Conservation (phyloP, 192 early-diverging fungal species). For the Coemansia sp. region DNA sequence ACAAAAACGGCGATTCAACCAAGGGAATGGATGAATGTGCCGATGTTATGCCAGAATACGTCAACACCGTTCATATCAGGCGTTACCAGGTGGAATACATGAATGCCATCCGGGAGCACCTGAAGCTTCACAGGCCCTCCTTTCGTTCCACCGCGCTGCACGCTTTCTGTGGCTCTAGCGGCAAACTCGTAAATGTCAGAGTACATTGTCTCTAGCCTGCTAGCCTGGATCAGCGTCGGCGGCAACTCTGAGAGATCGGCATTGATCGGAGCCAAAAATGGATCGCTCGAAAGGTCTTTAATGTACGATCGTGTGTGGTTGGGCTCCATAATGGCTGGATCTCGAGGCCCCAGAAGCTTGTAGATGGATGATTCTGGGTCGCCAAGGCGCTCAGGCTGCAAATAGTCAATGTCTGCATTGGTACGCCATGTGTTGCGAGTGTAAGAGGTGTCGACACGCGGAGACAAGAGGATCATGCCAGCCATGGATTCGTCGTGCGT, state of each 20-base stretch:
- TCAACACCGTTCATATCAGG: neutral
- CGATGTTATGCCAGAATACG: slow-evolving; percentile 17
- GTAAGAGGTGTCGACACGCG: slow-evolving; percentile 41
- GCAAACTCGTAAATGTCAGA: slow-evolving; percentile 52
- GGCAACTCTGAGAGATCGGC: slow-evolving; percentile 25
- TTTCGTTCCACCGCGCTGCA: neutral
- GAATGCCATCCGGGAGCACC: slow-evolving; percentile 30
- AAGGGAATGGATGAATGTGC: slow-evolving; percentile 18
- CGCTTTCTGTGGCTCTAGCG: neutral
- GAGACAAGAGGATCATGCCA: slow-evolving; percentile 27
- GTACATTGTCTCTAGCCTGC: slow-evolving; percentile 35
- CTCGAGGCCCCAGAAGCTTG: slow-evolving; percentile 13
- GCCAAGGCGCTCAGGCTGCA: slow-evolving; percentile 2
- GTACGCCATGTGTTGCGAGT: slow-evolving; percentile 17
- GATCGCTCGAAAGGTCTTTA: slow-evolving; percentile 15
- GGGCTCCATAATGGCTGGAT: neutral
- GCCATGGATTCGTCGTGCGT: neutral
- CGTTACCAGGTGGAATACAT: slow-evolving; percentile 38
- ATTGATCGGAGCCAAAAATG: slow-evolving; percentile 41
- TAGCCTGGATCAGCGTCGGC: slow-evolving; percentile 41
- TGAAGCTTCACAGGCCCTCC: slow-evolving; percentile 8
- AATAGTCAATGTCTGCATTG: slow-evolving; percentile 19
- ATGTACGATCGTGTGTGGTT: neutral
- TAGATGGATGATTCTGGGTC: slow-evolving; percentile 2
- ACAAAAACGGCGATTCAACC: neutral